Evolutionary conservation across 2,329 filamentous ascomycete genomes (phyloP).

Genomic region (Aureobasidium sp.): DNA sequence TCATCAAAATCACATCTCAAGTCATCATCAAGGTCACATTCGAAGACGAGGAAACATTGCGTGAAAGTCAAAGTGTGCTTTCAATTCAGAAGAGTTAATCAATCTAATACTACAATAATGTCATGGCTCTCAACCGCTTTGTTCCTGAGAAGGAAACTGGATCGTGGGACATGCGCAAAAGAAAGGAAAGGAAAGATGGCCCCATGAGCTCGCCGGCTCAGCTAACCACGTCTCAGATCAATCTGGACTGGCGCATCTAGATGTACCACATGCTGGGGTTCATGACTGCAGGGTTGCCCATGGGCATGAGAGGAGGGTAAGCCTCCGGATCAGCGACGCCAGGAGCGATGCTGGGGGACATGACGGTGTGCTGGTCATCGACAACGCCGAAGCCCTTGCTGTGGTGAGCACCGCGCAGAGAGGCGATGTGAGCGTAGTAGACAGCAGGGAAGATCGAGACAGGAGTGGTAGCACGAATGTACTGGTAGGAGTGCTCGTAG

Average conservation of each 20-base stretch:
- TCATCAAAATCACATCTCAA: neutral
- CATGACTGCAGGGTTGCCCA: slow-evolving; percentile 32
- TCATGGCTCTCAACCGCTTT: neutral
- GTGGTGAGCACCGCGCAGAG: slow-evolving; percentile 70
- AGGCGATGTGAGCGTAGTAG: slow-evolving; percentile 91
- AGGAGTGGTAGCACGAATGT: slow-evolving; percentile 82
- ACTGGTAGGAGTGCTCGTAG: slow-evolving; percentile 92
- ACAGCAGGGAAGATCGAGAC: slow-evolving; percentile 83
- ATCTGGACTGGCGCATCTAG: slow-evolving; percentile 21
- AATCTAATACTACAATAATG: neutral
- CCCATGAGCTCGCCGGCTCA: neutral
- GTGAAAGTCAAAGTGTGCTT: slow-evolving; percentile 6
- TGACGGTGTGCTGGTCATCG: neutral
- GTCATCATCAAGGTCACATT: neutral
- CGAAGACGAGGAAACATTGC: neutral
- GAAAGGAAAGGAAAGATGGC: too few relatives aligned
- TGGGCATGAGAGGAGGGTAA: slow-evolving; percentile 31
- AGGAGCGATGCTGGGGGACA: neutral
- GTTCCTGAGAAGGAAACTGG: too few relatives aligned
- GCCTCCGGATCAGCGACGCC: neutral
- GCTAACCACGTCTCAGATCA: slow-evolving; percentile 2
- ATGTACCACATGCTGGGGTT: slow-evolving; percentile 43
- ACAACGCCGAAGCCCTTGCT: slow-evolving; percentile 40
- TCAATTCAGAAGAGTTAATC: slow-evolving; percentile 6
- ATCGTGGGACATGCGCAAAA: too few relatives aligned